Evolutionary conservation across 2,329 filamentous ascomycete species (phyloP), one percentile per base, ranked within the genome.

Genomic region (Corynespora cassiicola): DNA sequence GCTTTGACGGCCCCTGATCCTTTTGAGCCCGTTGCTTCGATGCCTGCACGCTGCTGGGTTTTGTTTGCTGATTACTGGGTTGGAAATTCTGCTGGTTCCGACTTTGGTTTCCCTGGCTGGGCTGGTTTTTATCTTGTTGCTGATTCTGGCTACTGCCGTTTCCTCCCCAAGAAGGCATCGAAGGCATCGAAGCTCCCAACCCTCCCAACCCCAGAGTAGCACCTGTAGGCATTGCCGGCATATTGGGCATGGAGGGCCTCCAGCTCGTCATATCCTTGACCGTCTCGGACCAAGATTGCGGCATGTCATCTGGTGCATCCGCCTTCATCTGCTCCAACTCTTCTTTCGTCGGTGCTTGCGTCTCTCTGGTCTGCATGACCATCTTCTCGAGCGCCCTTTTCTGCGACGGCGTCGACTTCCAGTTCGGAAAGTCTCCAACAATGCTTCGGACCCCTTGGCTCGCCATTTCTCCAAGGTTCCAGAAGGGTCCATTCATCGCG

Each of bases 301-400:
- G 61, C 54, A 61, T 61, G 7, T 58, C 50, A 32, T 65, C 64
- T 9, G 60, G 58, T 14, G 55, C 56, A 16, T 68, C 62, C 5
- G 44, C 50, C 34, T 60, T 63, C 64, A 68, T 65, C 34, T 55
- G 31, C 36, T 68, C 62, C 31, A 67, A 33, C 40, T 67, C 63
- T 45, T 64, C 59, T 29, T 61, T 28, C 2, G 38, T 55, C 0
- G 65, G 65, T 11, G 59, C 56, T 15, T 66, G 59, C 9, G 56
- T 63, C 24, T 65, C 63, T 20, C 57, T 65, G 2, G 52, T 56
- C 39, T 68, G 65, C 54, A 59, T 63, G 6, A 67, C 52, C 65
- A 68, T 66, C 46, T 68, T 68, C 29, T 67, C 65, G 29, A 69
- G 34, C 4, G 64, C 56, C 32, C 56, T 65, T 42, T 63, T 65